Conservation (phyloP, 192 early-diverging fungal genomes). For the Cladochytrium replicatum region DNA sequence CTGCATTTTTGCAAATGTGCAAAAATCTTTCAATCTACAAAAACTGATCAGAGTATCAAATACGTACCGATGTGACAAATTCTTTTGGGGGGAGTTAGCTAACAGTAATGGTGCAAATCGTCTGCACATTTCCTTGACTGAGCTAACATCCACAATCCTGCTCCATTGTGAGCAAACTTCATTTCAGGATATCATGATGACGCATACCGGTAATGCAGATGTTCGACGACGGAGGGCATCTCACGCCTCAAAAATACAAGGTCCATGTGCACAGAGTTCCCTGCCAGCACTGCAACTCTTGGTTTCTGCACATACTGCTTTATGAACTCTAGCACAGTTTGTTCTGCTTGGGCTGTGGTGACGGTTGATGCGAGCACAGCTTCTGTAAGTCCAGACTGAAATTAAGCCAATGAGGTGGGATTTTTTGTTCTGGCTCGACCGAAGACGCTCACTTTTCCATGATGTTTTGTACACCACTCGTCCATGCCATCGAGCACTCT, state of each 20-base stretch:
- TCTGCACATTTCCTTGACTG: slow-evolving; percentile 75
- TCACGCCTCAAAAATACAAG: slow-evolving; percentile 70
- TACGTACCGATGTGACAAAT: slow-evolving; percentile 34
- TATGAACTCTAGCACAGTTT: slow-evolving; percentile 63
- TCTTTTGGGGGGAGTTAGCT: slow-evolving; percentile 48
- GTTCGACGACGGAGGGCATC: slow-evolving; percentile 63
- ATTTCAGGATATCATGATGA: no score
- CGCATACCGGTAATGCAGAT: slow-evolving; percentile 85
- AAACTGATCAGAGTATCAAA: not conserved
- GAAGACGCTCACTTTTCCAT: slow-evolving; percentile 51
- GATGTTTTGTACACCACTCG: slow-evolving; percentile 82
- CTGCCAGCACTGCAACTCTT: slow-evolving; percentile 65
- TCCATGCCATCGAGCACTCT: slow-evolving; percentile 78
- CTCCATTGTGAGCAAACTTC: slow-evolving; percentile 20
- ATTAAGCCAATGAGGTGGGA: not conserved
- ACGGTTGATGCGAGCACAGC: slow-evolving; percentile 58
- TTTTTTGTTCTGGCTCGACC: not conserved
- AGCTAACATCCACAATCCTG: slow-evolving; percentile 75
- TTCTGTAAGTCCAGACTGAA: slow-evolving; percentile 65
- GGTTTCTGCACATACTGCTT: slow-evolving; percentile 52
- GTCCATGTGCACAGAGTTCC: slow-evolving; percentile 91
- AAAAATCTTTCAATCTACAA: slow-evolving; percentile 1
- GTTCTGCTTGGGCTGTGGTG: slow-evolving; percentile 60
- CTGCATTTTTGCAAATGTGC: slow-evolving; percentile 24
- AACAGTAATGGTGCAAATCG: slow-evolving; percentile 64